phyloP scores from a whole-genome alignment of 2,329 filamentous ascomycete genomes.

The Sporothrix pseudoabietina region DNA sequence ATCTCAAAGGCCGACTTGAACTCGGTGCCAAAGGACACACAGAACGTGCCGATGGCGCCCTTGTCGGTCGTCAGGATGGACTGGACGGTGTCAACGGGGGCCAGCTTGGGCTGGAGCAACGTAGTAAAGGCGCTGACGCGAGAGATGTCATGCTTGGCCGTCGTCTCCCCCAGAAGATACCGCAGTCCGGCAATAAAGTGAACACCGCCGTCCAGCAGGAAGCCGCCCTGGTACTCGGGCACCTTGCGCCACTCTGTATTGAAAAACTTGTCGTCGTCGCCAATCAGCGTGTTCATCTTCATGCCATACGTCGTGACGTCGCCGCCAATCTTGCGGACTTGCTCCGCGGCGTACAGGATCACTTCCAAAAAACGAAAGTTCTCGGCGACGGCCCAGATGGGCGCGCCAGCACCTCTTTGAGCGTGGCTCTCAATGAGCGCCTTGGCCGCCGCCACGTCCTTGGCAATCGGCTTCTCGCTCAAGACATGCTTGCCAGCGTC shows the following conservation, averaged over 20 bases:
- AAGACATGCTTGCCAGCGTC: slow-evolving; percentile 68
- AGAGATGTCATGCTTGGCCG: slow-evolving; percentile 12
- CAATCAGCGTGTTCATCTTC: slow-evolving; percentile 49
- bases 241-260: slow-evolving; percentile 62
- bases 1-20: slow-evolving; percentile 27
- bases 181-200: slow-evolving; percentile 47
- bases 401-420: background rate
- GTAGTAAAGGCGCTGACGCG: slow-evolving; percentile 15
- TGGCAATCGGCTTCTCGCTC: slow-evolving; percentile 68
- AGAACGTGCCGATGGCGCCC: slow-evolving; percentile 27
- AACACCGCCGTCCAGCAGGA: slow-evolving; percentile 74
- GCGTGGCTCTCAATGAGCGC: slow-evolving; percentile 34
- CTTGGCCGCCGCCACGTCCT: slow-evolving; percentile 47
- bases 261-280: slow-evolving; percentile 50
- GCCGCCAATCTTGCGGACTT: slow-evolving; percentile 37
- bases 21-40: slow-evolving; percentile 30
- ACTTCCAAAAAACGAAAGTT: slow-evolving; percentile 62
- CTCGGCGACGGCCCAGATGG: slow-evolving; percentile 64
- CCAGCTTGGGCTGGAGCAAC: slow-evolving; percentile 20
- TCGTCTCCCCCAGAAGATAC: slow-evolving; percentile 14
- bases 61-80: slow-evolving; percentile 18
- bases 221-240: slow-evolving; percentile 73
- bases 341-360: slow-evolving; percentile 33
- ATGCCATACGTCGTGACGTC: slow-evolving; percentile 44
- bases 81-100: slow-evolving; percentile 29